Percentiles rank a stretch among this genome's conserved stretches.
Conservation (phyloP, 2,329 filamentous ascomycete genomes). For the Venturia asperata region DNA sequence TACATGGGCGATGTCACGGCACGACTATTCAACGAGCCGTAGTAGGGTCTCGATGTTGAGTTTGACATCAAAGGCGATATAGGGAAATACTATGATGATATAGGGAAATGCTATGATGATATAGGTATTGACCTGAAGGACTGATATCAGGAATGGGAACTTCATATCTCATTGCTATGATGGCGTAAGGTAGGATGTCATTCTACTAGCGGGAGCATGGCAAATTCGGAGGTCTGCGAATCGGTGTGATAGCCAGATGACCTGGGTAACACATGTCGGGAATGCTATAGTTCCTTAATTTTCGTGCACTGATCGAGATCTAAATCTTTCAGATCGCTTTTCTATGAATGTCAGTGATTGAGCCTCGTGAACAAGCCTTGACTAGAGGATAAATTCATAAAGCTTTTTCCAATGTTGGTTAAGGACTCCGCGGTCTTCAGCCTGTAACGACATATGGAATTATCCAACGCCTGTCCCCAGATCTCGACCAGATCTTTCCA, state of each 20-base stretch:
- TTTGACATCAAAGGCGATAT: neutral
- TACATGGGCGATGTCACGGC: constrained; percentile 89
- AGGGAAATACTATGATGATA: neutral
- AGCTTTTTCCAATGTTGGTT: too few relatives aligned
- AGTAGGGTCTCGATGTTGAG: neutral
- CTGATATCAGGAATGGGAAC: neutral
- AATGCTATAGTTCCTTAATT: neutral
- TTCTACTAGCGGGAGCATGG: constrained; percentile 6
- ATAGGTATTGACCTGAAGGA: neutral
- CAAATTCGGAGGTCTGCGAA: neutral
- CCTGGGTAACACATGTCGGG: neutral
- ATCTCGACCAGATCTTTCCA: neutral
- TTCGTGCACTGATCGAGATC: neutral
- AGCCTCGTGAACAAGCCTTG: neutral
- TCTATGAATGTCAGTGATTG: neutral
- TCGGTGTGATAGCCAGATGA: neutral
- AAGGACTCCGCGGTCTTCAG: neutral
- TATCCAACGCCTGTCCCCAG: neutral
- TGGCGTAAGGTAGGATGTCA: neutral
- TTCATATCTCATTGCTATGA: neutral
- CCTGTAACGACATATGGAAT: neutral
- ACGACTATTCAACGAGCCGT: constrained; percentile 65
- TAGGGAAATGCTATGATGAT: too few relatives aligned
- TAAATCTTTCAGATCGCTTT: too few relatives aligned
- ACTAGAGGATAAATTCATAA: too few relatives aligned